Evolutionary conservation across 495 filamentous ascomycete genomes (phyloP).

Genomic region (Penicillium antarcticum): DNA sequence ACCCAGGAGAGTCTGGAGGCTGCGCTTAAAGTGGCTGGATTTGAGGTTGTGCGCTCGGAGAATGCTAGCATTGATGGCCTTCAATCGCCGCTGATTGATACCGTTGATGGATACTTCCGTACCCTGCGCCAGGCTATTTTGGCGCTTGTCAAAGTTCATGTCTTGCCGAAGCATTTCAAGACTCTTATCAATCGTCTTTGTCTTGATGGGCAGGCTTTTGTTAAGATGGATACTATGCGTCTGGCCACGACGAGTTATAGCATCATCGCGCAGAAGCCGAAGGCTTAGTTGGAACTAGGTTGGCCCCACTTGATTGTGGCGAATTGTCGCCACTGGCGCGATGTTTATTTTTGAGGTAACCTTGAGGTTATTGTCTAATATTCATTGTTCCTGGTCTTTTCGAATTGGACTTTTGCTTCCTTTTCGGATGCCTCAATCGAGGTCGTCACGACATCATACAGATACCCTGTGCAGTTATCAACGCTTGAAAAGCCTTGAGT

Average conservation of each 20-base stretch:
- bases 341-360: no score
- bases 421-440: not conserved
- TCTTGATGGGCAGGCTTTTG: constrained; percentile 57
- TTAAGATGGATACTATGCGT: constrained; percentile 61
- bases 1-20: constrained; percentile 52
- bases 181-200: constrained; percentile 61
- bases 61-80: constrained; percentile 57
- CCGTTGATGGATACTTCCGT: constrained; percentile 58
- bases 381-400: no score
- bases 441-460: constrained; percentile 4
- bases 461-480: constrained; percentile 20
- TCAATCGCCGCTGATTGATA: constrained; percentile 58
- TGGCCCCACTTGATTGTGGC: not conserved
- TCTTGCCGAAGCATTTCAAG: constrained; percentile 58
- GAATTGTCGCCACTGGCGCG: no score
- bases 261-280: constrained; percentile 58
- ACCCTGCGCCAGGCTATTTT: constrained; percentile 52
- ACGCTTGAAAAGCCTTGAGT: constrained; percentile 11
- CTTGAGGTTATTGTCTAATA: not conserved
- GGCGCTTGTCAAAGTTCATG: constrained; percentile 48
- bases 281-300: constrained; percentile 5
- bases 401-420: not conserved
- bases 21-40: constrained; percentile 51
- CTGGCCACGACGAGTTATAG: constrained; percentile 60
- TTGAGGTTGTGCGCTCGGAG: constrained; percentile 50